Base-by-base conservation (phyloP, 2,329 filamentous ascomycete genomes). In the Neofusicoccum laricinum region DNA sequence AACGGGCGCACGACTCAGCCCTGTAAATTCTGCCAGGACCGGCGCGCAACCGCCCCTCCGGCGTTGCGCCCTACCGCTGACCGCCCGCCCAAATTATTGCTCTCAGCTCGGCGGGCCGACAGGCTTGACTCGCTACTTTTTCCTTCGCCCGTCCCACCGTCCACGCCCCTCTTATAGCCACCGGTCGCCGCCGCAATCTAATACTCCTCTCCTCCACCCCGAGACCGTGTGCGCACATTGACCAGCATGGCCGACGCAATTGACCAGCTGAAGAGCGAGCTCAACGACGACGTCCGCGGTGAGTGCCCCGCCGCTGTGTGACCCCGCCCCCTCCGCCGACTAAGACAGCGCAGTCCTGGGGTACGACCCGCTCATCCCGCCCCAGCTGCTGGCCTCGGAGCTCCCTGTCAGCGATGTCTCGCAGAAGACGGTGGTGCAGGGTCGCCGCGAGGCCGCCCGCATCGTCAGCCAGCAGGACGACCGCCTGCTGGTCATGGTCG, bases 291-390 rank as follows among this genome's bases (percentile, higher is more conserved):
- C 71, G 81, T 84, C 70, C 81, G 82, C 75, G 80, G 82, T 84
- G 79, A 68, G 75, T 63, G 45, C n/a, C 55, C 68, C 62, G 66
- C 67, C 62, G 53, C 49, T 30, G 25, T 30, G 25, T 7, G 65
- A 45, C 40, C 17, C 48, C 63, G 48, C 40, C 19, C 14, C 41
- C 51, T 14, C 11, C 45, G 36, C 17, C 38, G 8, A 51, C 63
- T 64, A 11, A 64, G 30, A 40, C 32, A 14, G 4, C 34, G 10
- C 69, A 97, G 94, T 97, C 79, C 83, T 96, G 75, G 93, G 93
- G 70, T 94, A 97, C 84, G 93, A 97, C 79, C 92, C 94, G 73
- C 83, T 98, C 75, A 95, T 97, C 76, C 90, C 92, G 53, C 94
- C 94, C 48, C 89, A 91, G 70, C 87, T 97, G 70, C 90, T 98